Evolutionary conservation across 371 early-diverging fungal genomes (phyloP), one percentile per base, ranked within the genome.

Genomic region (Mucor mucedo): DNA sequence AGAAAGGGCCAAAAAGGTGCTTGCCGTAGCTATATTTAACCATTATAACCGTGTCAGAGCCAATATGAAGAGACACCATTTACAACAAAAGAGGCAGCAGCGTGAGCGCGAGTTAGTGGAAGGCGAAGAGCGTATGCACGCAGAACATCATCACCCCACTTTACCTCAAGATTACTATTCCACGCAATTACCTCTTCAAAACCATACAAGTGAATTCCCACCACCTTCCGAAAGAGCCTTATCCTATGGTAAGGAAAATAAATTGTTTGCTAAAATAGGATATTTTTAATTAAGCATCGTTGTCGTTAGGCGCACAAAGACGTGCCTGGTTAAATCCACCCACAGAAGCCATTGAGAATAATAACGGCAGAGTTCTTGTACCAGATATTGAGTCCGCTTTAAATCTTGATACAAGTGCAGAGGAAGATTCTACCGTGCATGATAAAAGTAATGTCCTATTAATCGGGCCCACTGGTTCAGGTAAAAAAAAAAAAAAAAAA

Each of bases 371-470:
- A 42, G 27, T 55, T 21, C 68, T 6, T 21, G 21, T 21, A 21
- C 63, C 50, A 9, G 50, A 52, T 13, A 16, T 9, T 33, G 56
- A 69, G 21, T 13, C 30, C 3, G 4, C 10, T 10, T 50, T 30
- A 3, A 11, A 13, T 30, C 21, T 50, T 28, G 50, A 59, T 27
- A 40, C n/a, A 8, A 29, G 4, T 6, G 30, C 29, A 2, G 68
- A 52, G 39, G 65, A 72, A 35, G 69, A 78, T 38, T 30, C 44
- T n/a, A 79, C 90, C 0, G 73, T 87, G 49, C 83, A 91, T 55
- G 96, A 95, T 48, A 95, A 95, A 72, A 94, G 95, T 78, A 95
- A 95, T 59, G 91, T 95, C 2, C 75, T 95, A 9, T 63, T 95
- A 56, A 67, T 95, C 10, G 96, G 96, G 2, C 96, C 96, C 0